Conservation (phyloP, 202 grass and related monocot genomes). For the Setaria italica region DNA sequence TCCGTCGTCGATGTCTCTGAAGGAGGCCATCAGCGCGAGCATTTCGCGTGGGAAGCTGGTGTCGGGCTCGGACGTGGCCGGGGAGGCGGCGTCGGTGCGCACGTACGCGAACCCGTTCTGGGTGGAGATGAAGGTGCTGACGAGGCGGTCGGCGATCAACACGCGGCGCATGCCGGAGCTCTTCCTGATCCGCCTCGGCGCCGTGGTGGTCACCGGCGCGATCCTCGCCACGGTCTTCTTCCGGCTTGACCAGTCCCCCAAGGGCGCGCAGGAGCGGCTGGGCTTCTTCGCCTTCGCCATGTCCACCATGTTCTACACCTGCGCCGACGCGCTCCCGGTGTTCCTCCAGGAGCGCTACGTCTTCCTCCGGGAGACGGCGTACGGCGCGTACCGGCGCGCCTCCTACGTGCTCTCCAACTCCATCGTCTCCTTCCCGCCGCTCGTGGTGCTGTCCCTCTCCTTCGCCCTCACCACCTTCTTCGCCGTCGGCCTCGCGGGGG, state of each 20-base stretch:
- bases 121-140: conserved; percentile 87
- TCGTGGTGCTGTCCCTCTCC: conserved; percentile 70
- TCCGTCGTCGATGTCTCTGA: conserved; percentile 49
- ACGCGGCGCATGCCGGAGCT: conserved; percentile 75
- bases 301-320: conserved; percentile 96
- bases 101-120: conserved; percentile 88
- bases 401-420: conserved; percentile 93
- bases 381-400: conserved; percentile 81
- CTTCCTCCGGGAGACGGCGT: conserved; percentile 80
- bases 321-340: conserved; percentile 85
- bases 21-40: conserved; percentile 79
- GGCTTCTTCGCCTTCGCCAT: conserved; percentile 96
- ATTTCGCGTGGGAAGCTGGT: conserved; percentile 82
- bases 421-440: conserved; percentile 77
- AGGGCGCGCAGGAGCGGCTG: conserved; percentile 78
- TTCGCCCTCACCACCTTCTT: conserved; percentile 82
- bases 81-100: conserved; percentile 50
- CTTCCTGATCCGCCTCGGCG: conserved; percentile 64
- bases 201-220: conserved; percentile 69
- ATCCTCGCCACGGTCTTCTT: conserved; percentile 85
- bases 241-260: conserved; percentile 71
- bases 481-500: conserved; percentile 77
- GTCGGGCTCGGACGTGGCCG: conserved; percentile 53
- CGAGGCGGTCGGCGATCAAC: conserved; percentile 66
- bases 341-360: conserved; percentile 88